Evolutionary conservation across 169 alveolate species (phyloP).

Genomic region (Plasmodium gallinaceum): DNA sequence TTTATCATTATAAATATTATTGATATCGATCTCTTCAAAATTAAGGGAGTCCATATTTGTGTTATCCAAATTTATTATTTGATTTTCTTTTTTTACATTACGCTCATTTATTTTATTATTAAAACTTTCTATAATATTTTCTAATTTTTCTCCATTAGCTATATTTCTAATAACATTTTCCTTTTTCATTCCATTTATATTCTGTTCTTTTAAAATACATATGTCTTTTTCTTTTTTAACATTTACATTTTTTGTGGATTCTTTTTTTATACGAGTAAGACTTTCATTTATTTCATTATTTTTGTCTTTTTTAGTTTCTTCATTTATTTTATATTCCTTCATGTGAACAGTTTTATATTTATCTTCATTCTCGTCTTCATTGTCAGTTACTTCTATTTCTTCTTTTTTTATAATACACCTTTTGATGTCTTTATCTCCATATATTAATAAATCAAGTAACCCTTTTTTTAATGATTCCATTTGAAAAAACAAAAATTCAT

Average conservation of each 20-base stretch:
- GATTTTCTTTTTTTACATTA: background rate
- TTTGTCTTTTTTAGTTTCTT: background rate
- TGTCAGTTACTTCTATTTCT: conserved; percentile 81
- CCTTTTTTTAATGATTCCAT: conserved; percentile 85
- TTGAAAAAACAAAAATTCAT: conserved; percentile 84
- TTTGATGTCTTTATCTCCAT: conserved; percentile 85
- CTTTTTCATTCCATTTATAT: background rate
- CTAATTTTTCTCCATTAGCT: background rate
- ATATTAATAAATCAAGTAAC: conserved; percentile 82
- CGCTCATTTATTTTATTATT: background rate
- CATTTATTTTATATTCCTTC: background rate
- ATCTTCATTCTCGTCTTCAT: background rate
- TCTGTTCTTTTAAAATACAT: background rate
- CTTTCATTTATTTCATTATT: background rate
- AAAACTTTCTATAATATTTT: conserved; percentile 21
- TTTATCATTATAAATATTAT: conserved; percentile 34
- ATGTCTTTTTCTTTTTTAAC: background rate
- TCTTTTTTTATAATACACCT: conserved; percentile 92
- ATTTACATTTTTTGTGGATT: background rate
- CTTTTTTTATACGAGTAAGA: conserved; percentile 5
- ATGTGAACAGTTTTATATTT: background rate
- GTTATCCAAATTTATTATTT: conserved; percentile 8
- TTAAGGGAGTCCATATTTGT: conserved; percentile 25
- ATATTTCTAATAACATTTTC: background rate
- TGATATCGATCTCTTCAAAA: conserved; percentile 23